Evolutionary conservation across 768 basidiomycete genomes (phyloP), one percentile per base, ranked within the genome.

Genomic region (Hydnomerulius pinastri): DNA sequence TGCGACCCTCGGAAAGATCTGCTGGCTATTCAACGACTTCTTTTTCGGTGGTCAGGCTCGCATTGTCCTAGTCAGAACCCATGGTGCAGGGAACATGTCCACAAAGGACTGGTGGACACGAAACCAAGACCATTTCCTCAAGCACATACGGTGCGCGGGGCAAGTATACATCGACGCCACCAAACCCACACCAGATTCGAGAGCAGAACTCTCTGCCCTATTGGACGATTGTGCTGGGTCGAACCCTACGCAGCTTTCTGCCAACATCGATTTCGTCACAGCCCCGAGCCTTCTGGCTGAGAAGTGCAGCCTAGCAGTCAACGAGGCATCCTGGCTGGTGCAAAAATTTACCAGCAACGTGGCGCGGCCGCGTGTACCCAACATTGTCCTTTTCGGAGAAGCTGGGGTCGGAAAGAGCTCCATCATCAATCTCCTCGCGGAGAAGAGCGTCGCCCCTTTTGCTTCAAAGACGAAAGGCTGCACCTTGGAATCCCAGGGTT

Each of bases 361-460:
- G n/a, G n/a, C 12, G 1, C 51, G 53, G 6, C 41, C 30, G 32
- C 59, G 55, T n/a, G 53, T 52, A 36, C 53, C 60, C 40, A 71
- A 69, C 30, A 55, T 66, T 5, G 56, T 77, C 38, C 35, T 77
- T 13, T 76, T 77, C 36, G 75, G 76, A 6, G 73, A 75, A 39
- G 56, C 69, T 0, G 75, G 75, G 24, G 51, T 40, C n/a, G 70
- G 71, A 37, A 77, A 78, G 51, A 72, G 72, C 45, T 71, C 72
- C 0, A 49, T 77, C 37, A 53, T 76, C 51, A 77, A 77, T 54
- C 68, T 78, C 55, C 24, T 76, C 21, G 44, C 53, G n/a, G 67
- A 64, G 5, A 15, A 40, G 0, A 17, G 53, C 0, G 42, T 46
- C 4, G 73, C 73, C 2, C 8, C 27, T 0, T 55, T 64, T 9